Evolutionary conservation across 495 filamentous ascomycete species (phyloP).

Genomic region (Chaetomidium leptoderma): DNA sequence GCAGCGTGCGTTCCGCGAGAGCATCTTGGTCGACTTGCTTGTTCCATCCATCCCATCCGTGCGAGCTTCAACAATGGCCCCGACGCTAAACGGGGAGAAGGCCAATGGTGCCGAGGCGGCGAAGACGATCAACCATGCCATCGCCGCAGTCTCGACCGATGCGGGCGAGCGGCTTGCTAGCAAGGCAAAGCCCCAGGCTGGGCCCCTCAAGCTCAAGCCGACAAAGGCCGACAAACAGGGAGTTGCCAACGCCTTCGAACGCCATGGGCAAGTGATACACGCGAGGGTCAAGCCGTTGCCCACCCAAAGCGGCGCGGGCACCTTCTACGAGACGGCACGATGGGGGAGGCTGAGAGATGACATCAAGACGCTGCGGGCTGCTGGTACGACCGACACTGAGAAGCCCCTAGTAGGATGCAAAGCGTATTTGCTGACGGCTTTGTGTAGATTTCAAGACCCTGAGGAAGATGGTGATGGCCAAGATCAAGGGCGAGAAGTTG

Average conservation of each 20-base stretch:
- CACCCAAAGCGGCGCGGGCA: conserved; percentile 60
- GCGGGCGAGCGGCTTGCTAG: conserved; percentile 22
- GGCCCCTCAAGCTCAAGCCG: conserved; percentile 15
- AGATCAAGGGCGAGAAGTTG: conserved; percentile 49
- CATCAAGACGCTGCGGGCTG: conserved; percentile 50
- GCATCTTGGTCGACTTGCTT: too few species aligned
- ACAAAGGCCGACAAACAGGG: conserved; percentile 37
- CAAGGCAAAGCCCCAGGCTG: conserved; percentile 26
- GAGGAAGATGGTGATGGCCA: conserved; percentile 31
- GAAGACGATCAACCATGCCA: conserved; percentile 12
- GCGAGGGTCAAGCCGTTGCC: conserved; percentile 63
- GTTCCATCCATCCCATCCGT: not conserved
- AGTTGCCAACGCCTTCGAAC: conserved; percentile 51
- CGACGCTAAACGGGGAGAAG: conserved; percentile 17
- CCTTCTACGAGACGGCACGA: conserved; percentile 33
- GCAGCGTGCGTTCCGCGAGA: too few species aligned
- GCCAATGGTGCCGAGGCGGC: conserved; percentile 13
- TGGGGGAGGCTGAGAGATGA: conserved; percentile 59
- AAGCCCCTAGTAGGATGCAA: too few species aligned
- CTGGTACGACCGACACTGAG: conserved; percentile 32
- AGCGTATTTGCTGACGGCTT: not conserved
- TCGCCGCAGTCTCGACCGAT: conserved; percentile 7
- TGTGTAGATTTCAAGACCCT: conserved; percentile 41
- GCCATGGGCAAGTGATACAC: conserved; percentile 61
- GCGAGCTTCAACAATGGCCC: conserved; percentile 1